Base-by-base conservation (phyloP, 441 rosid genomes). In the Aleurites moluccanus region DNA sequence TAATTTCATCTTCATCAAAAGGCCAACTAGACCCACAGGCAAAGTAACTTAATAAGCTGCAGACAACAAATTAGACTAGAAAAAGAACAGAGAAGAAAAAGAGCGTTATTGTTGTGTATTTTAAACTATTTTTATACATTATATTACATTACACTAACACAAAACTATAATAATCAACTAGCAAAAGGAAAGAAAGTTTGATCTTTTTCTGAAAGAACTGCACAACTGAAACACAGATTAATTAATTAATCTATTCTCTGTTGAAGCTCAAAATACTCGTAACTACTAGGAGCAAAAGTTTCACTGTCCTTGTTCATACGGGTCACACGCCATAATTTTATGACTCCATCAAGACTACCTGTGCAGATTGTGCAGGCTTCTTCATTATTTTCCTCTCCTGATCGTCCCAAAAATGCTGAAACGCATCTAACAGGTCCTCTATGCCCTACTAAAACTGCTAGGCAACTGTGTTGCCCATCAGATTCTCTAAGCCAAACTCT, bases 341-440 rank as follows among this genome's bases (percentile, higher is more conserved):
- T 71, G 23, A 79, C 90, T 14, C 88, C 87, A 38, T 87, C 90
- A 35, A 87, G 88, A 65, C 90, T 85, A 6, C 87, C 90, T 0
- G 80, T 83, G 77, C 83, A 85, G 16, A 87, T 74, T n/a, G 81
- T 78, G 81, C 85, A 67, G 8, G 78, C 82, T 45, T 82, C 86
- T 62, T 84, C 86, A 30, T 56, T 38, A 49, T 10, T 55, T 20
- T 81, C 84, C 20, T 77, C 82, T 1, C 74, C 74, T 2, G 64
- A 50, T 33, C 72, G 72, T n/a, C 81, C 81, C 44, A 67, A 25
- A 73, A 79, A 77, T 0, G 83, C 84, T 1, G 78, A 44, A 21
- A 84, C 80, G 63, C 89, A 80, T 62, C 81, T 76, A 25, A 87
- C 55, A 4, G 86, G 86, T 3, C 89, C 88, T 67, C 83, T 77